A percentile compares a stretch with the other conserved stretches of the same genome.
These are phyloP conservation scores for Blastobotrys buckinghamii DNA, from an alignment of 1,139 yeast genomes.

Conservation along the genomic window DNA sequence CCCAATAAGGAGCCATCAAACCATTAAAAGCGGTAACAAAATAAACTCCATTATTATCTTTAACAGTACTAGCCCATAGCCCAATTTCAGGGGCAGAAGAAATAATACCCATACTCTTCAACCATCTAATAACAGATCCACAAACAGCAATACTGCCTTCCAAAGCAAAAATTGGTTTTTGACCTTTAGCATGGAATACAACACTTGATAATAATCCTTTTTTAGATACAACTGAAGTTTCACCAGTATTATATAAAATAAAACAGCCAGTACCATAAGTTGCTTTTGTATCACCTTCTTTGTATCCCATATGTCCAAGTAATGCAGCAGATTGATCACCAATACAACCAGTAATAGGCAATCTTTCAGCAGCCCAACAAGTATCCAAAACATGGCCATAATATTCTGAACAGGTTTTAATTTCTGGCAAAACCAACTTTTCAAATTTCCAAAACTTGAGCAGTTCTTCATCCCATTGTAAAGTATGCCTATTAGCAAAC, in stretches of 20 bases:
- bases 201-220: constrained; percentile 87
- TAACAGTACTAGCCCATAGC: constrained; percentile 77
- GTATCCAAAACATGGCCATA: constrained; percentile 51
- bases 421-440: constrained; percentile 68
- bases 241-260: constrained; percentile 82
- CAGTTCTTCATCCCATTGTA: constrained; percentile 69
- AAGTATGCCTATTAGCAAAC: constrained; percentile 77
- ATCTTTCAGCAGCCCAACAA: constrained; percentile 37
- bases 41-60: constrained; percentile 84
- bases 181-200: constrained; percentile 79
- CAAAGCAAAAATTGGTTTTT: constrained; percentile 58
- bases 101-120: constrained; percentile 80
- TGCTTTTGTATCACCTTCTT: constrained; percentile 83
- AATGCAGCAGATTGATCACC: constrained; percentile 95
- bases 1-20: constrained; percentile 95
- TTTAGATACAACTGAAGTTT: constrained; percentile 46
- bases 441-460: constrained; percentile 71
- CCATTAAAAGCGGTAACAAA: constrained; percentile 96
- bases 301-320: constrained; percentile 86
- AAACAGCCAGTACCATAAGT: constrained; percentile 98
- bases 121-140: constrained; percentile 92
- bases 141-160: constrained; percentile 98
- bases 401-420: constrained; percentile 71
- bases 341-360: constrained; percentile 83
- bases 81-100: constrained; percentile 84